These are phyloP conservation scores for Botryobasidium botryosum DNA, from an alignment of 768 basidiomycete species.

Conservation along the genomic window DNA sequence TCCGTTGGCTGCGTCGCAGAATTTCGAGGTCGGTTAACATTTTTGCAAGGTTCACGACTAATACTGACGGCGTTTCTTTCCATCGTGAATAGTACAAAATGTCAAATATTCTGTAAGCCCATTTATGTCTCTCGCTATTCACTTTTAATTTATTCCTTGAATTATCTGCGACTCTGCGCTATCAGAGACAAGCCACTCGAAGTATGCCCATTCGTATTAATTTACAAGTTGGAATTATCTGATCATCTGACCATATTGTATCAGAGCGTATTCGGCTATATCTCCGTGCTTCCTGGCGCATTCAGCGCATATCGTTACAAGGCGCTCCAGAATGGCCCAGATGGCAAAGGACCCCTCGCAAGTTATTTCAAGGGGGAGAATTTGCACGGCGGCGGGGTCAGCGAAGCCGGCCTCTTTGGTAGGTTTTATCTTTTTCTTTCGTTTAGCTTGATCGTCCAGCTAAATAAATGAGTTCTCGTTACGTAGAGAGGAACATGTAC, in stretches of 20 bases:
- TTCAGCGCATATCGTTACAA: conserved; percentile 21
- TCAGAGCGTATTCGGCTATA: conserved; percentile 22
- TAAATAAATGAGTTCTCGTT: too few species aligned
- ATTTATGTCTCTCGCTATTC: neutral
- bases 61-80: neutral
- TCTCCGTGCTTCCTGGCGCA: conserved; percentile 25
- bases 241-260: neutral
- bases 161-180: too few species aligned
- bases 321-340: conserved; percentile 25
- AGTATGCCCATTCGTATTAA: conserved; percentile 24
- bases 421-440: conserved; percentile 9
- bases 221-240: neutral
- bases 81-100: conserved; percentile 65
- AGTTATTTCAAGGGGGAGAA: conserved; percentile 37
- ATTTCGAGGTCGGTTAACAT: conserved; percentile 50
- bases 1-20: conserved; percentile 82
- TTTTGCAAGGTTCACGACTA: too few species aligned
- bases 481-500: conserved; percentile 70
- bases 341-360: conserved; percentile 26
- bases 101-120: conserved; percentile 58
- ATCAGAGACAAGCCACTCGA: conserved; percentile 80
- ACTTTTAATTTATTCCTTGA: too few species aligned
- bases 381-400: conserved; percentile 48
- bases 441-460: neutral
- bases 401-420: conserved; percentile 51